phyloP scores from a whole-genome alignment of 371 early-diverging fungal genomes.

The Globomyces sp. region DNA sequence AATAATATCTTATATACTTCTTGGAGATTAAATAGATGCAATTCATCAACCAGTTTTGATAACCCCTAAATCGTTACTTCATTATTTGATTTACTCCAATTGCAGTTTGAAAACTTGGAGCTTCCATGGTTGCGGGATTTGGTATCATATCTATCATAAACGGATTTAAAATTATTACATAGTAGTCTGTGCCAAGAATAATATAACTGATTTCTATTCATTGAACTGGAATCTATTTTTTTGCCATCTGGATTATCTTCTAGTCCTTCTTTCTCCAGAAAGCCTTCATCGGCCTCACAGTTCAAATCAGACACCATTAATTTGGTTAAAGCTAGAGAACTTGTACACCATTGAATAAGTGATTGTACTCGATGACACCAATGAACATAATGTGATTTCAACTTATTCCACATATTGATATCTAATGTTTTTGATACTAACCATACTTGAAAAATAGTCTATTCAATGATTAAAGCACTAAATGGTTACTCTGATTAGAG shows the following conservation, averaged over 20 bases:
- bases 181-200: slow-evolving; percentile 9
- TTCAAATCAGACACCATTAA: no score
- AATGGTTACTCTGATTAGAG: slow-evolving; percentile 57
- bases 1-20: background rate
- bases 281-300: no score
- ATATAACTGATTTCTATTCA: background rate
- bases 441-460: slow-evolving; percentile 74
- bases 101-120: background rate
- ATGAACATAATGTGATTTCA: slow-evolving; percentile 47
- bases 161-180: background rate
- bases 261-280: no score
- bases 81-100: no score
- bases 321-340: slow-evolving; percentile 45
- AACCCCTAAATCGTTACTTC: background rate
- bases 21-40: background rate
- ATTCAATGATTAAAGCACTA: background rate
- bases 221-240: no score
- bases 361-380: slow-evolving; percentile 74
- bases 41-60: slow-evolving; percentile 1
- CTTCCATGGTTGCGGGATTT: background rate
- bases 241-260: no score
- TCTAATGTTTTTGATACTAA: slow-evolving; percentile 60
- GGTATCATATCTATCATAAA: slow-evolving; percentile 4
- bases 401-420: slow-evolving; percentile 74
- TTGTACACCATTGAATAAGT: slow-evolving; percentile 70